Percentiles rank a stretch among this genome's conserved stretches.
Evolutionary conservation across 2,329 filamentous ascomycete species (phyloP).

Genomic region (Mariannaea sp.): DNA sequence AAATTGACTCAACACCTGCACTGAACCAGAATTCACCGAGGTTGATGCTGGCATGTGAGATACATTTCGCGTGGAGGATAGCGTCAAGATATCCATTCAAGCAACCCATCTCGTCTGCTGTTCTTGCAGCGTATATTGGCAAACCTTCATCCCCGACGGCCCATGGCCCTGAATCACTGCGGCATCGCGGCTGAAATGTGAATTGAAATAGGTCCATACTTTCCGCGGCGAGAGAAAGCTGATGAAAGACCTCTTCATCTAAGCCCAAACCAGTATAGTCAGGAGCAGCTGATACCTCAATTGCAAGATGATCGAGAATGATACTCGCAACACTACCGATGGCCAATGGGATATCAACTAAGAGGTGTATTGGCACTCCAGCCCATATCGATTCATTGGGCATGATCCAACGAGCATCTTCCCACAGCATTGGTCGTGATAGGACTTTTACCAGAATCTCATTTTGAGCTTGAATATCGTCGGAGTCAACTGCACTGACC

Average conservation of each 20-base stretch:
- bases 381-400: neutral
- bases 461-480: neutral
- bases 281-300: neutral
- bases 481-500: neutral
- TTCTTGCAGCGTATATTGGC: neutral
- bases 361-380: neutral
- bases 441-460: neutral
- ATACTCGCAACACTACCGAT: neutral
- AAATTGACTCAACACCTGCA: neutral
- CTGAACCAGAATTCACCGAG: conserved; percentile 3
- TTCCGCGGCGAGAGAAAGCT: neutral
- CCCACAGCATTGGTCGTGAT: conserved; percentile 7
- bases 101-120: neutral
- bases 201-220: neutral
- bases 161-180: conserved; percentile 2
- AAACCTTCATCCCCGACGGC: neutral
- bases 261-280: neutral
- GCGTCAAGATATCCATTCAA: conserved; percentile 3
- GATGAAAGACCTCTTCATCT: neutral
- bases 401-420: conserved; percentile 3
- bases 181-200: neutral
- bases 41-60: neutral
- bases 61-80: neutral
- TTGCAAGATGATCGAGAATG: neutral
- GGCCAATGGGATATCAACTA: neutral